phyloP scores from a whole-genome alignment of 106 monocot genomes.

The Platanthera zijinensis region DNA sequence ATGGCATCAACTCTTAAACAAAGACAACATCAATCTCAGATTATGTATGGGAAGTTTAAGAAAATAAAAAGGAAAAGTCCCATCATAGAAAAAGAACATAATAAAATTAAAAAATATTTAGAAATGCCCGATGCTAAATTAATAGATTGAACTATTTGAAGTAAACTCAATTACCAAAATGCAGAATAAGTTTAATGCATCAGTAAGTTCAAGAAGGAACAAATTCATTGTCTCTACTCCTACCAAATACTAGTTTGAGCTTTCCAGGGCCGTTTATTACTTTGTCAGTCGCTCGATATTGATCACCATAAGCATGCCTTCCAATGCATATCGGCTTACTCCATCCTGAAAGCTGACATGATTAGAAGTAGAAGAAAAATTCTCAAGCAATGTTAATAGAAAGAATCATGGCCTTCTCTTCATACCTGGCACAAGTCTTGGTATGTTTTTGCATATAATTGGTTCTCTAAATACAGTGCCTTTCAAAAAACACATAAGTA shows the following conservation, averaged over 20 bases:
- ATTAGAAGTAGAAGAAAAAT: background rate
- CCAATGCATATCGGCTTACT: slow-evolving; percentile 94
- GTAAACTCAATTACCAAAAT: background rate
- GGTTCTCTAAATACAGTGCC: slow-evolving; percentile 98
- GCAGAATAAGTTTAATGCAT: background rate
- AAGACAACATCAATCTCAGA: no score
- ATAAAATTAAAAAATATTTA: background rate
- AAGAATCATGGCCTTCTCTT: slow-evolving; percentile 1
- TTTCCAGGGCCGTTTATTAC: slow-evolving; percentile 84
- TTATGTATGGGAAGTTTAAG: no score
- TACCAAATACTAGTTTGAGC: slow-evolving; percentile 86
- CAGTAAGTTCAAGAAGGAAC: background rate
- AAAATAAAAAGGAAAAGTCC: no score
- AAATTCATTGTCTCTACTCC: background rate
- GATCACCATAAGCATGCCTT: slow-evolving; percentile 98
- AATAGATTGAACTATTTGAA: background rate
- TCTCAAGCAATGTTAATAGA: background rate
- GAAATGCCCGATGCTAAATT: background rate
- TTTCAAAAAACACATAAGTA: slow-evolving; percentile 14
- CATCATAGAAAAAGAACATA: background rate
- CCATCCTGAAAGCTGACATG: slow-evolving; percentile 50
- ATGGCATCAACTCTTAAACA: no score
- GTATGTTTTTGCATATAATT: slow-evolving; percentile 85
- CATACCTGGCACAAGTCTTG: slow-evolving; percentile 73
- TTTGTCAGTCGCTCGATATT: slow-evolving; percentile 81